Percentiles rank a stretch among this genome's conserved stretches.
Evolutionary conservation across 1,139 yeast genomes (phyloP).

Genomic region (Geotrichum carabidarum): DNA sequence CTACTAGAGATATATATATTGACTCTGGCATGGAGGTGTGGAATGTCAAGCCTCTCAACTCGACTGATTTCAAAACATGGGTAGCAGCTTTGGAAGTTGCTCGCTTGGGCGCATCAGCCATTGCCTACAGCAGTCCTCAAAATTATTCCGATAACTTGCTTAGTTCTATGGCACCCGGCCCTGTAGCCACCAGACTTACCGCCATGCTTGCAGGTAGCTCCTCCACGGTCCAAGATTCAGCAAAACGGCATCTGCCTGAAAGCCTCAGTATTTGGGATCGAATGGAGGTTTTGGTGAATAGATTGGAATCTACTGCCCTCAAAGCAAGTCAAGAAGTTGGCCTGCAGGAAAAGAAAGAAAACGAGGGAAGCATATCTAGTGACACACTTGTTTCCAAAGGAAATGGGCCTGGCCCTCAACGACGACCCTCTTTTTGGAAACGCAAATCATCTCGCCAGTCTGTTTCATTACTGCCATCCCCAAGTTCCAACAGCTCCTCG

Average conservation of each 20-base stretch:
- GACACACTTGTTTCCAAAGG: neutral
- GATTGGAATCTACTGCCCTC: conserved; percentile 2
- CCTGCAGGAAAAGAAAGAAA: neutral
- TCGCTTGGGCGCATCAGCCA: conserved; percentile 14
- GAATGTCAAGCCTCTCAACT: conserved; percentile 68
- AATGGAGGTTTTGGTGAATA: neutral
- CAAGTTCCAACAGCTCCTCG: neutral
- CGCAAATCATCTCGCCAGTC: conserved; percentile 3
- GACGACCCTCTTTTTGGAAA: conserved; percentile 18
- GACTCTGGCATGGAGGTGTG: conserved; percentile 98
- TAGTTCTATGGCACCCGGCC: neutral
- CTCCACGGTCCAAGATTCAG: neutral
- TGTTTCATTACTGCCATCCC: neutral
- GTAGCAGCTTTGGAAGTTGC: conserved; percentile 63
- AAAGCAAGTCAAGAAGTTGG: neutral
- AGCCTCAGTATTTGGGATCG: neutral
- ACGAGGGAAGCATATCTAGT: neutral
- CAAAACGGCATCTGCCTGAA: neutral
- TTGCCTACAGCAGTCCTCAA: conserved; percentile 1
- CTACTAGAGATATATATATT: conserved; percentile 63
- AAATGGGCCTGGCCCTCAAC: conserved; percentile 1
- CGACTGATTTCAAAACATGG: conserved; percentile 77
- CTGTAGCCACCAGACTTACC: neutral
- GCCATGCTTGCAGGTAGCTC: neutral
- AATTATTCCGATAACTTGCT: neutral